phyloP scores from a whole-genome alignment of 192 early-diverging fungal species.

The Backusella parvicylindrica region DNA sequence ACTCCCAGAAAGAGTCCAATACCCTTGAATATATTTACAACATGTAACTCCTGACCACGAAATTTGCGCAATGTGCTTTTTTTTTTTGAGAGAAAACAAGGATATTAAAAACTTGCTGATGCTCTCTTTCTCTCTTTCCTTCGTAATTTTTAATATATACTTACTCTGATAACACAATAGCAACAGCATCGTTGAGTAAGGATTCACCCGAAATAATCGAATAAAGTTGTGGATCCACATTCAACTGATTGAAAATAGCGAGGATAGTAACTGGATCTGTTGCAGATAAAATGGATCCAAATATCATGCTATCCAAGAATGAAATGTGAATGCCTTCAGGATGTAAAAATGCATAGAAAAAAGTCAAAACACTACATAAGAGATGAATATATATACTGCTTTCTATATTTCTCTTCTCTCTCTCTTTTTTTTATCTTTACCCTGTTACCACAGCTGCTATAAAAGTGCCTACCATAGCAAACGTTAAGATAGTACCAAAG shows the following conservation, averaged over 20 bases:
- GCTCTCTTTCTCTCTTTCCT: not conserved
- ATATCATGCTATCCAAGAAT: constrained; percentile 90
- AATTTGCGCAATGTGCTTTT: constrained; percentile 71
- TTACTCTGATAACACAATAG: constrained; percentile 91
- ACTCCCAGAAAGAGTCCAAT: constrained; percentile 76
- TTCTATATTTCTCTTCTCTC: not conserved
- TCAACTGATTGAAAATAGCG: constrained; percentile 89
- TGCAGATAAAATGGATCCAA: constrained; percentile 92
- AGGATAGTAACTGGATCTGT: constrained; percentile 97
- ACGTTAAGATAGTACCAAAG: constrained; percentile 84
- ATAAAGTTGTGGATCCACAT: constrained; percentile 93
- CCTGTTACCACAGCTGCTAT: constrained; percentile 90
- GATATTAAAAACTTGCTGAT: not conserved
- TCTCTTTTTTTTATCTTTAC: constrained; percentile 25
- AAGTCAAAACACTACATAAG: constrained; percentile 53
- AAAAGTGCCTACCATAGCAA: constrained; percentile 92
- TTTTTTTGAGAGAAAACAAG: no score
- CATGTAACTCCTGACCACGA: constrained; percentile 66
- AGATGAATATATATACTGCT: not conserved
- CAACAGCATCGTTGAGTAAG: constrained; percentile 94
- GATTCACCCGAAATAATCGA: constrained; percentile 97
- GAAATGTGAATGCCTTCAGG: constrained; percentile 68
- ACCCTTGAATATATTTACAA: constrained; percentile 58
- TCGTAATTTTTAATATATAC: not conserved
- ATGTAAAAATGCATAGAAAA: constrained; percentile 65